Conservation (phyloP, 495 filamentous ascomycete species). For the Aspergillus bertholletiae region DNA sequence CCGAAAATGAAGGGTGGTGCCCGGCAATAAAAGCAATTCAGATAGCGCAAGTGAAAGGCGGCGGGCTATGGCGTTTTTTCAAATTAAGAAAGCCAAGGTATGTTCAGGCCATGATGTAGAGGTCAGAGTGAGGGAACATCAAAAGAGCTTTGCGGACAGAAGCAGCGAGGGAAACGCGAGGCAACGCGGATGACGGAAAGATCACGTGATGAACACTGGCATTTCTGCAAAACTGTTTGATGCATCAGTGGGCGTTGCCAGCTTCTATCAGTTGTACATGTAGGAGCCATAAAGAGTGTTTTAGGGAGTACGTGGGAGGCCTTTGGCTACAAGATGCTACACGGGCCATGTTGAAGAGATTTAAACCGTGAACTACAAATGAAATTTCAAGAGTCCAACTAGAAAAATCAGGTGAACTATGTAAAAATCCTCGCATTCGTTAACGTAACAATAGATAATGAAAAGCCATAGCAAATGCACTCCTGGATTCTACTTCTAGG, state of each 20-base stretch:
- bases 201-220: conserved; percentile 15
- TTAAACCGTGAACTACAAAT: conserved; percentile 12
- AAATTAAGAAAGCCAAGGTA: not conserved
- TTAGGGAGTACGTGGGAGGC: no score
- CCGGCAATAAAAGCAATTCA: not conserved
- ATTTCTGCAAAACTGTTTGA: no score
- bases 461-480: conserved; percentile 27
- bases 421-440: conserved; percentile 23
- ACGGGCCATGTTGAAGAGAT: no score
- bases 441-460: conserved; percentile 28
- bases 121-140: not conserved
- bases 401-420: conserved; percentile 16
- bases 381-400: conserved; percentile 16
- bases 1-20: not conserved
- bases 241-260: no score
- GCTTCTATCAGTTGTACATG: no score
- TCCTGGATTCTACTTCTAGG: conserved; percentile 31
- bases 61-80: not conserved
- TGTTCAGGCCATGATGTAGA: conserved; percentile 7
- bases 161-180: conserved; percentile 20
- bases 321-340: no score
- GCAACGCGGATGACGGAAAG: conserved; percentile 15
- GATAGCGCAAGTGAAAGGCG: not conserved
- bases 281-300: no score
- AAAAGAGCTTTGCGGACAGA: conserved; percentile 9